phyloP scores from a whole-genome alignment of 1,284 basidiomycete species.

The Baeospora myosura region DNA sequence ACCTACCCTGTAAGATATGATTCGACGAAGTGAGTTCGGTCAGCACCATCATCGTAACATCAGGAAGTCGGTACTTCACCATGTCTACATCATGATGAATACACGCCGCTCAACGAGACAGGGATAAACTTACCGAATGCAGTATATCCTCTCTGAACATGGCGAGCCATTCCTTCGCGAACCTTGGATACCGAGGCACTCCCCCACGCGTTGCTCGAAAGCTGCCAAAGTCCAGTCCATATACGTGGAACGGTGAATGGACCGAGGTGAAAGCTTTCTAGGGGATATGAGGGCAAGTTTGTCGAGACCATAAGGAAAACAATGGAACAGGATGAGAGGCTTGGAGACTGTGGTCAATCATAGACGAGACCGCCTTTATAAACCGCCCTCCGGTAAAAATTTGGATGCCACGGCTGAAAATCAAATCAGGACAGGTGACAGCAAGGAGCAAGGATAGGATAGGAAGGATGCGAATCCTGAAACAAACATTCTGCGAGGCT shows the following conservation, averaged over 20 bases:
- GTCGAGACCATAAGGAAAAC: no score
- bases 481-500: no score
- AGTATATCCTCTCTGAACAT: constrained; percentile 59
- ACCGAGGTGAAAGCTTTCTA: constrained; percentile 59
- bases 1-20: constrained; percentile 5
- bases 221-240: constrained; percentile 76
- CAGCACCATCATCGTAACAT: constrained; percentile 3
- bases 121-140: constrained; percentile 54
- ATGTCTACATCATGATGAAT: constrained; percentile 34
- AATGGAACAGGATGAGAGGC: no score
- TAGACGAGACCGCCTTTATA: no score
- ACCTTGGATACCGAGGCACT: constrained; percentile 61
- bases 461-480: no score
- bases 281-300: no score
- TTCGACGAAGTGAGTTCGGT: not conserved
- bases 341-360: no score
- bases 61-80: constrained; percentile 28
- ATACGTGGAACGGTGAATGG: constrained; percentile 55
- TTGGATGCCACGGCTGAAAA: no score
- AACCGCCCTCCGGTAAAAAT: no score
- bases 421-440: no score
- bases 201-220: constrained; percentile 78
- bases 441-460: no score
- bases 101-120: constrained; percentile 8
- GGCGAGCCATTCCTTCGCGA: constrained; percentile 56